phyloP scores from a whole-genome alignment of 768 basidiomycete species.

The Serpula lacrymans region DNA sequence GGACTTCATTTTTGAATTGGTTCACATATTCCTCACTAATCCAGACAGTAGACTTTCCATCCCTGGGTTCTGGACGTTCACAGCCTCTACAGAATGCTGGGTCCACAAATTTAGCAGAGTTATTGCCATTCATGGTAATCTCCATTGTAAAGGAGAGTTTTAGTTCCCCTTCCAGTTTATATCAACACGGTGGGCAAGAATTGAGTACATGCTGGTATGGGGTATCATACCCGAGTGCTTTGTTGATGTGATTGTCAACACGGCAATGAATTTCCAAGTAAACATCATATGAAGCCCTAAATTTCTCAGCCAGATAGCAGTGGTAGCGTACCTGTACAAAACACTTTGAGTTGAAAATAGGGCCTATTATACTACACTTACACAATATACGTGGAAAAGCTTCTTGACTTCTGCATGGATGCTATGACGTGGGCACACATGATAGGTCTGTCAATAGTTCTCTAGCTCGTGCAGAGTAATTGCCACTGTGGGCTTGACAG shows the following conservation, averaged over 20 bases:
- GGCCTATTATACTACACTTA: not conserved
- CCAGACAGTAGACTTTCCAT: not conserved
- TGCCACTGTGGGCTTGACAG: not conserved
- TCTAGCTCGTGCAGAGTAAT: not conserved
- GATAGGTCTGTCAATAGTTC: not conserved
- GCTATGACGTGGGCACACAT: not conserved
- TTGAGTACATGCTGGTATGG: not conserved
- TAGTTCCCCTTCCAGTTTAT: not conserved
- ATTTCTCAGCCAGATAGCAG: not conserved
- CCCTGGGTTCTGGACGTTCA: not conserved
- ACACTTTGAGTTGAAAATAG: not conserved
- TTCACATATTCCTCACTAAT: not conserved
- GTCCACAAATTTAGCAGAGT: not conserved
- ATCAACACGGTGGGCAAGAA: not conserved
- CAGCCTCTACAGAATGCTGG: not conserved
- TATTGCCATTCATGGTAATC: not conserved
- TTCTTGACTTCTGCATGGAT: not conserved
- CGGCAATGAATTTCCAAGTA: not conserved
- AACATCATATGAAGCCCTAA: not conserved
- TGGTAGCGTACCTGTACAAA: not conserved
- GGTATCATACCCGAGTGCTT: not conserved
- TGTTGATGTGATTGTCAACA: not conserved
- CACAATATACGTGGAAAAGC: not conserved
- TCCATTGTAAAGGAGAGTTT: not conserved
- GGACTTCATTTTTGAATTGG: not conserved